Percentiles rank a stretch among this genome's conserved stretches.
phyloP scores from a whole-genome alignment of 257 asterid species.

The Fraxinus americana region DNA sequence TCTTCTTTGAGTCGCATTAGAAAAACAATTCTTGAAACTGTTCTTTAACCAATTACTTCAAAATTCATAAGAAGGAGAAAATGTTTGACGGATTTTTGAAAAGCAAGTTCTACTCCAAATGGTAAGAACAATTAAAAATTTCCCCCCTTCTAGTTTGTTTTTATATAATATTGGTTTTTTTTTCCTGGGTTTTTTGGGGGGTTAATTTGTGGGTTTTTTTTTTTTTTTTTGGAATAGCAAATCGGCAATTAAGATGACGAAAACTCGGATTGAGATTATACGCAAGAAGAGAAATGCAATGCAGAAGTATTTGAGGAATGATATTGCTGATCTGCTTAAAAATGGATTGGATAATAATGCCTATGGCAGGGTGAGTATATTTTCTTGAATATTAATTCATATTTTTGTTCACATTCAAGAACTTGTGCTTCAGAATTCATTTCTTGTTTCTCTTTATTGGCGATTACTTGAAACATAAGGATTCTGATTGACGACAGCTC shows the following conservation, averaged over 20 bases:
- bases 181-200: constrained; percentile 5
- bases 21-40: constrained; percentile 24
- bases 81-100: constrained; percentile 67
- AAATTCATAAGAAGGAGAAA: constrained; percentile 11
- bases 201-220: background rate
- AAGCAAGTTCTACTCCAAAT: constrained; percentile 68
- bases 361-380: constrained; percentile 63
- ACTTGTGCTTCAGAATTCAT: background rate
- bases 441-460: too few species aligned
- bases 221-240: constrained; percentile 49
- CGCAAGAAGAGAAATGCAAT: constrained; percentile 77
- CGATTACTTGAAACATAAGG: background rate
- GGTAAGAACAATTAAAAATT: constrained; percentile 39
- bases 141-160: too few species aligned
- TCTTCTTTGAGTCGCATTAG: constrained; percentile 36
- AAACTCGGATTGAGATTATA: constrained; percentile 62
- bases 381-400: constrained; percentile 3
- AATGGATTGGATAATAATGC: constrained; percentile 63
- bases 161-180: background rate
- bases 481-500: background rate
- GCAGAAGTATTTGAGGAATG: constrained; percentile 73
- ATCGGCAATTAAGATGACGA: constrained; percentile 58
- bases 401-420: background rate
- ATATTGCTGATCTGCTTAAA: constrained; percentile 70
- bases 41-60: constrained; percentile 9